A percentile compares a stretch with the other conserved stretches of the same genome.
Conservation (phyloP, 1,284 basidiomycete genomes). For the Boletus smithii region DNA sequence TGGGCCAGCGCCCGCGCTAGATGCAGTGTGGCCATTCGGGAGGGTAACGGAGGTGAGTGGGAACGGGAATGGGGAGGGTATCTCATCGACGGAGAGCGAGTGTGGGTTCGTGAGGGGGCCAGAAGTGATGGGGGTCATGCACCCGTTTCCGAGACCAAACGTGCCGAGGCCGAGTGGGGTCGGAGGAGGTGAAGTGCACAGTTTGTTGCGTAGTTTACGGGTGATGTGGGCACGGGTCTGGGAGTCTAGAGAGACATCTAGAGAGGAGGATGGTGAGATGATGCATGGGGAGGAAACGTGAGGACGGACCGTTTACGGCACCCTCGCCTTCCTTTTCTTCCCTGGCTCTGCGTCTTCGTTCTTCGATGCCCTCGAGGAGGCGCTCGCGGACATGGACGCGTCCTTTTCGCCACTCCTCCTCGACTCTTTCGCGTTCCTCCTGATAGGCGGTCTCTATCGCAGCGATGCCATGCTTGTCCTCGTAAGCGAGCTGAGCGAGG, state of each 20-base stretch:
- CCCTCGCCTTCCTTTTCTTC: slow-evolving; percentile 83
- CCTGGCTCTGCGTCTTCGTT: slow-evolving; percentile 65
- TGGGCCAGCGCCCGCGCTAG: slow-evolving; percentile 37
- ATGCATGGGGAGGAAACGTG: background rate
- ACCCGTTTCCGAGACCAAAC: slow-evolving; percentile 36
- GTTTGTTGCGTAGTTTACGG: slow-evolving; percentile 74
- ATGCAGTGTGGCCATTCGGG: slow-evolving; percentile 28
- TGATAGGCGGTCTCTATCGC: slow-evolving; percentile 64
- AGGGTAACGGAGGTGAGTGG: slow-evolving; percentile 54
- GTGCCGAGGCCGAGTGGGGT: slow-evolving; percentile 43
- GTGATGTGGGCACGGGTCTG: slow-evolving; percentile 77
- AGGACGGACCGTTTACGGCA: slow-evolving; percentile 51
- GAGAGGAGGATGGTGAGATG: slow-evolving; percentile 3
- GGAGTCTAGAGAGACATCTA: slow-evolving; percentile 66
- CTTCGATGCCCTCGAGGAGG: slow-evolving; percentile 78
- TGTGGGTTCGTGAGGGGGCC: slow-evolving; percentile 73
- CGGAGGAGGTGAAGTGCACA: slow-evolving; percentile 63
- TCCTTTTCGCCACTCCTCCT: slow-evolving; percentile 74
- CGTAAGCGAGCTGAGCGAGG: slow-evolving; percentile 57
- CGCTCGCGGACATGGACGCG: slow-evolving; percentile 67
- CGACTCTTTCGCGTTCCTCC: slow-evolving; percentile 72
- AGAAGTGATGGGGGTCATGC: slow-evolving; percentile 48
- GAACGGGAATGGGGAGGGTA: slow-evolving; percentile 77
- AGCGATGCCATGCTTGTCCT: slow-evolving; percentile 62
- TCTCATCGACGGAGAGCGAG: slow-evolving; percentile 75